These are phyloP conservation scores for Acanthamoeba healyi DNA, from an alignment of 208 protist genomes.

Conservation along the genomic window DNA sequence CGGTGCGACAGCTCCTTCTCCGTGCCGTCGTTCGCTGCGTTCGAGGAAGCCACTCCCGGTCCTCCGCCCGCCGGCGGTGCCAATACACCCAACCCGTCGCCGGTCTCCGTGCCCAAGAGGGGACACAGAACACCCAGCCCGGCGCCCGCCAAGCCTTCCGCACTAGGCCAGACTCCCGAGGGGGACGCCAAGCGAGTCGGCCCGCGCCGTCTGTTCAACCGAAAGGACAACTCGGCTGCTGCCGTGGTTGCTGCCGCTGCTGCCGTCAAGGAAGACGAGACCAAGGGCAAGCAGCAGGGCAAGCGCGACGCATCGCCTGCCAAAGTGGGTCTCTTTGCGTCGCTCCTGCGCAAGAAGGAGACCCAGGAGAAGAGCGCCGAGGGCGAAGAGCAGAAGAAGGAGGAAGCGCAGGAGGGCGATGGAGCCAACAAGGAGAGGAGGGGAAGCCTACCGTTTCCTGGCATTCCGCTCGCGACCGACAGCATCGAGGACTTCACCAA, in stretches of 20 bases:
- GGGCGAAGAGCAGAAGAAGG: background rate
- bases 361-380: background rate
- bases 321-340: background rate
- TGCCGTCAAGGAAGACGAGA: background rate
- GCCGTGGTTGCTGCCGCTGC: background rate
- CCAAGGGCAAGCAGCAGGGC: background rate
- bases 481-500: background rate
- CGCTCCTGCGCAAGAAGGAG: background rate
- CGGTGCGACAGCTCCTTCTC: constrained; percentile 12
- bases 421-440: background rate
- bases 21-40: background rate
- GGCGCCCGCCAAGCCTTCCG: background rate
- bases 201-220: background rate
- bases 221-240: background rate
- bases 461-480: constrained; percentile 9
- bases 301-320: background rate
- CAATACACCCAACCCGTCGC: too few species aligned
- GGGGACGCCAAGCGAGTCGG: background rate
- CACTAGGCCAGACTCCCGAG: too few species aligned
- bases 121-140: background rate
- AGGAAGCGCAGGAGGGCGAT: background rate
- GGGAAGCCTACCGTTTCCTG: background rate
- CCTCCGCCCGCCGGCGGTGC: background rate
- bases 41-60: background rate
- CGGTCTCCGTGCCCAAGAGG: too few species aligned